Conservation (phyloP, 495 filamentous ascomycete species). For the Evernia prunastri region DNA sequence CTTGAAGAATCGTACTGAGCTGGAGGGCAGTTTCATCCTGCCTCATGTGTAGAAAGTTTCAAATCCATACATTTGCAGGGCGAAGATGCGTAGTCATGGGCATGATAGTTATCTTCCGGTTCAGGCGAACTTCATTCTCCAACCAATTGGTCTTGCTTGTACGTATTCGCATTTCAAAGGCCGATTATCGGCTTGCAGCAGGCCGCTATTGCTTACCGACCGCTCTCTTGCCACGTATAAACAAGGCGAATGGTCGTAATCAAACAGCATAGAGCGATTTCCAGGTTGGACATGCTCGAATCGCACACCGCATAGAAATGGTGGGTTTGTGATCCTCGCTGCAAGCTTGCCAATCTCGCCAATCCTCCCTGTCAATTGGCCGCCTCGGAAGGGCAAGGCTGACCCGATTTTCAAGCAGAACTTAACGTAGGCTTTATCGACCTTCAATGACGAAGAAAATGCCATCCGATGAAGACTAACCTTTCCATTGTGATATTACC, state of each 20-base stretch:
- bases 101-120: not conserved
- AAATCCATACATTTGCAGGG: not conserved
- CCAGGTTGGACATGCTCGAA: not conserved
- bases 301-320: not conserved
- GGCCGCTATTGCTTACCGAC: not conserved
- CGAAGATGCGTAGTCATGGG: not conserved
- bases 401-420: not conserved
- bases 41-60: not conserved
- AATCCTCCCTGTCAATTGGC: not conserved
- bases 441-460: not conserved
- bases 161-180: not conserved
- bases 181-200: not conserved
- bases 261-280: not conserved
- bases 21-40: not conserved
- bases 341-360: not conserved
- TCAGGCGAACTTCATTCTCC: not conserved
- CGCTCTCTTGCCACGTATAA: conserved; percentile 2
- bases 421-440: not conserved
- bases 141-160: not conserved
- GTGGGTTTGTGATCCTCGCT: not conserved
- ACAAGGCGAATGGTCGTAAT: not conserved
- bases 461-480: not conserved
- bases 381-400: not conserved
- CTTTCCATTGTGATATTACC: not conserved
- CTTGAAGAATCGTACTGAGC: not conserved